Percentiles rank a stretch among this genome's conserved stretches.
These are phyloP conservation scores for Boletus albobrunnescens DNA, from an alignment of 1,284 basidiomycete genomes.

Conservation along the genomic window DNA sequence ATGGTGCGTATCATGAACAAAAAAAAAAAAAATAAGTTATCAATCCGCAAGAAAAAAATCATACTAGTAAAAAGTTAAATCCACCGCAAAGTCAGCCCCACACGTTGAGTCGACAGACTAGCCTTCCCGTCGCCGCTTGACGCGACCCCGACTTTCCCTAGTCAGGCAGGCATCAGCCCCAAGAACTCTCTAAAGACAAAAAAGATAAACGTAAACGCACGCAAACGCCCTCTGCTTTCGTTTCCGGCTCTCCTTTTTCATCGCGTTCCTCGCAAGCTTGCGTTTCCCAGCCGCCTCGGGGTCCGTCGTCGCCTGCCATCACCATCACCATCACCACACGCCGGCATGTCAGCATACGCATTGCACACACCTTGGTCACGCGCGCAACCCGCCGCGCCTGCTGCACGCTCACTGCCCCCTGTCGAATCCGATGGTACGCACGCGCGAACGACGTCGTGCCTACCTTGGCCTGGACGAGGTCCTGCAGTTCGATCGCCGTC, in stretches of 20 bases:
- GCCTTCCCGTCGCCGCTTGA: slow-evolving; percentile 37
- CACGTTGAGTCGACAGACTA: slow-evolving; percentile 6
- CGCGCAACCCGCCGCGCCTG: slow-evolving; percentile 70
- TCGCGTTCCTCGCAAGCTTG: slow-evolving; percentile 60
- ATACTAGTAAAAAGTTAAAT: no score
- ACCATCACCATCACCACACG: no score
- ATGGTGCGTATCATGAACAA: no score
- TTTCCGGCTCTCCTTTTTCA: slow-evolving; percentile 82
- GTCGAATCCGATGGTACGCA: slow-evolving; percentile 78
- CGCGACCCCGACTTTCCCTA: slow-evolving; percentile 40
- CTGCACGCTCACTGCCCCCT: slow-evolving; percentile 64
- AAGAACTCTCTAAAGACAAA: background rate
- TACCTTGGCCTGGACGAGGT: slow-evolving; percentile 82
- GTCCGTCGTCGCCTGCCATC: slow-evolving; percentile 54
- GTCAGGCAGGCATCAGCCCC: background rate
- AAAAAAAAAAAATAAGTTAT: no score
- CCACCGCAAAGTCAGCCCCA: no score
- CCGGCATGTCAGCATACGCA: no score
- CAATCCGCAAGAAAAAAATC: background rate
- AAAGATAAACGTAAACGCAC: slow-evolving; percentile 45
- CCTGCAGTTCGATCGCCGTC: slow-evolving; percentile 81
- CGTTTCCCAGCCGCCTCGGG: slow-evolving; percentile 77
- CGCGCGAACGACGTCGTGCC: slow-evolving; percentile 79
- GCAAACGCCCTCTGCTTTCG: slow-evolving; percentile 61
- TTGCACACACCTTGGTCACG: slow-evolving; percentile 49